Evolutionary conservation across 192 early-diverging fungal species (phyloP).

Genomic region (Spizellomyces punctatus): DNA sequence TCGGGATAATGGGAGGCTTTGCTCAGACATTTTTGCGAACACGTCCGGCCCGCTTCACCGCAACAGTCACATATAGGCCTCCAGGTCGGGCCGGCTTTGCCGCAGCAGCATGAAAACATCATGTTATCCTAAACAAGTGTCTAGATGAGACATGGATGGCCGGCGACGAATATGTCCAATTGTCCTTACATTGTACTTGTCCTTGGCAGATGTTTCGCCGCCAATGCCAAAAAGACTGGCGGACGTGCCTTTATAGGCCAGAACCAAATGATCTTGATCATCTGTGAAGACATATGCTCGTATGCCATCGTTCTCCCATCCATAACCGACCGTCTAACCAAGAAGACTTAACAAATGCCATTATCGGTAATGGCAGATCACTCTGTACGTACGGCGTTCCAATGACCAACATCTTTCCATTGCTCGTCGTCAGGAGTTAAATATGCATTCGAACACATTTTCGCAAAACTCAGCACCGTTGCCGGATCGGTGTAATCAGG

Average conservation of each 20-base stretch:
- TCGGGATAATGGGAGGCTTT: constrained; percentile 31
- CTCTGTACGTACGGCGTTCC: constrained; percentile 11
- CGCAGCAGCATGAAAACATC: constrained; percentile 97
- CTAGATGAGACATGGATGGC: background rate
- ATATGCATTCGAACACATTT: constrained; percentile 89
- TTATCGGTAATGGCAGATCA: too few relatives aligned
- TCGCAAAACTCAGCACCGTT: constrained; percentile 73
- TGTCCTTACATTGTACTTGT: constrained; percentile 44
- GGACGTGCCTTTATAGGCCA: constrained; percentile 82
- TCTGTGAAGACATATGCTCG: constrained; percentile 89
- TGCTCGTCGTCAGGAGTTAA: constrained; percentile 49
- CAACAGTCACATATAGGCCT: constrained; percentile 31
- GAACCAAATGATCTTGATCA: constrained; percentile 61
- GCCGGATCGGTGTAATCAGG: constrained; percentile 75
- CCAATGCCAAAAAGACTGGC: constrained; percentile 36
- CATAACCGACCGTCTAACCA: constrained; percentile 29
- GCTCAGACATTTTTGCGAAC: constrained; percentile 25
- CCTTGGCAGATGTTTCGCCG: constrained; percentile 33
- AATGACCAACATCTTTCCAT: constrained; percentile 31
- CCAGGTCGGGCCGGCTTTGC: constrained; percentile 60
- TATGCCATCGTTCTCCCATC: constrained; percentile 46
- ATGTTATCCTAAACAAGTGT: constrained; percentile 72
- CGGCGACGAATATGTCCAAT: background rate
- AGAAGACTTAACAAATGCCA: too few relatives aligned
- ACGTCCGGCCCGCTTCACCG: constrained; percentile 1